Evolutionary conservation across 2,329 filamentous ascomycete genomes (phyloP).

Genomic region (Cladosporium sphaerospermum): DNA sequence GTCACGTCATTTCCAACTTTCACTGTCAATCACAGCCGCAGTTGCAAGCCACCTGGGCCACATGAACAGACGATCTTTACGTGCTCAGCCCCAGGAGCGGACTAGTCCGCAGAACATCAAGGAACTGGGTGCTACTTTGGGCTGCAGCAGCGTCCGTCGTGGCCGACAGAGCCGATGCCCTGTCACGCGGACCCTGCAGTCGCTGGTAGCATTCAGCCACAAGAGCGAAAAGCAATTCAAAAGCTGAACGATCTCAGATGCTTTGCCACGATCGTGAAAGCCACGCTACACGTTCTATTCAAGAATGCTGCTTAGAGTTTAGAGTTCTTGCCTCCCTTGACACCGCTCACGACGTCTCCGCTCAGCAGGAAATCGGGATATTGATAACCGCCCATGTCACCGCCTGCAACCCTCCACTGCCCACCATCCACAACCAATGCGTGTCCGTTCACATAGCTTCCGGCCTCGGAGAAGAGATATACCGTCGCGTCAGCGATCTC

Average conservation of each 20-base stretch:
- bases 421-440: slow-evolving; percentile 62
- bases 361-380: slow-evolving; percentile 57
- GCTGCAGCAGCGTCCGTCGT: no score
- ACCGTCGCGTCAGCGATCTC: slow-evolving; percentile 92
- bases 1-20: no score
- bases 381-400: slow-evolving; percentile 34
- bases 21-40: no score
- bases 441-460: slow-evolving; percentile 79
- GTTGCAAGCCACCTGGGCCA: no score
- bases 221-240: not conserved
- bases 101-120: no score
- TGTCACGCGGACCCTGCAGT: no score
- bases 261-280: slow-evolving; percentile 7
- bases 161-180: no score
- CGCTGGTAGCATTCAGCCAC: not conserved
- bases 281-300: slow-evolving; percentile 5
- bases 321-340: slow-evolving; percentile 51
- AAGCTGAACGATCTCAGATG: slow-evolving; percentile 3
- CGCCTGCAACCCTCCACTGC: slow-evolving; percentile 40
- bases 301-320: slow-evolving; percentile 38
- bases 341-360: slow-evolving; percentile 49
- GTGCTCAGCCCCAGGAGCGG: no score
- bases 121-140: no score
- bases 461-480: slow-evolving; percentile 79
- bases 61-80: no score